Evolutionary conservation across 192 early-diverging fungal species (phyloP).

Genomic region (Geranomyces variabilis): DNA sequence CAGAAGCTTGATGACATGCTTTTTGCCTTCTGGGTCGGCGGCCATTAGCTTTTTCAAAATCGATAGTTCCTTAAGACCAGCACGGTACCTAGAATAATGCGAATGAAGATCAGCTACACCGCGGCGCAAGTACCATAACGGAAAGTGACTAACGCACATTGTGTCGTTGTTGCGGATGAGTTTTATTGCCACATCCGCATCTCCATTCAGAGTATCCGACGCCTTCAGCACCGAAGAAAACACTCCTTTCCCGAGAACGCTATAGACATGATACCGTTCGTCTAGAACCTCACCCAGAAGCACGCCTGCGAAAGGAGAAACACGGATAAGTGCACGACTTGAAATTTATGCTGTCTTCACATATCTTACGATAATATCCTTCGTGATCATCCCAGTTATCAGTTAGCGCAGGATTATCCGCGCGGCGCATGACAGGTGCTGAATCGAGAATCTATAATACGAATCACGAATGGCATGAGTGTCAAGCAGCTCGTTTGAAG

Average conservation of each 20-base stretch:
- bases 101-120: not conserved
- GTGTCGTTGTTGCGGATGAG: constrained; percentile 93
- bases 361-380: constrained; percentile 89
- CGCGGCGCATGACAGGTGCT: constrained; percentile 42
- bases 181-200: constrained; percentile 91
- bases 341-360: too few relatives aligned
- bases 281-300: constrained; percentile 86
- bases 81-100: constrained; percentile 67
- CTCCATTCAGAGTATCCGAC: constrained; percentile 67
- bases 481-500: too few relatives aligned
- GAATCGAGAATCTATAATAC: constrained; percentile 44
- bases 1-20: constrained; percentile 83
- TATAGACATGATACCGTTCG: constrained; percentile 82
- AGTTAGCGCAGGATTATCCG: constrained; percentile 57
- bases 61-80: constrained; percentile 84
- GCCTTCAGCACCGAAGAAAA: constrained; percentile 95
- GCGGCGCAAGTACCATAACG: not conserved
- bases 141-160: constrained; percentile 59
- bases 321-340: not conserved
- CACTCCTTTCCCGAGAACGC: constrained; percentile 90
- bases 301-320: constrained; percentile 46
- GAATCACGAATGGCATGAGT: not conserved
- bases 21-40: constrained; percentile 85
- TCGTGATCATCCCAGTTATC: constrained; percentile 98
- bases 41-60: constrained; percentile 85